Percentiles rank a stretch among this genome's conserved stretches.
These are phyloP conservation scores for Fragilaria crotonensis DNA, from an alignment of 108 stramenopile genomes.

Conservation along the genomic window DNA sequence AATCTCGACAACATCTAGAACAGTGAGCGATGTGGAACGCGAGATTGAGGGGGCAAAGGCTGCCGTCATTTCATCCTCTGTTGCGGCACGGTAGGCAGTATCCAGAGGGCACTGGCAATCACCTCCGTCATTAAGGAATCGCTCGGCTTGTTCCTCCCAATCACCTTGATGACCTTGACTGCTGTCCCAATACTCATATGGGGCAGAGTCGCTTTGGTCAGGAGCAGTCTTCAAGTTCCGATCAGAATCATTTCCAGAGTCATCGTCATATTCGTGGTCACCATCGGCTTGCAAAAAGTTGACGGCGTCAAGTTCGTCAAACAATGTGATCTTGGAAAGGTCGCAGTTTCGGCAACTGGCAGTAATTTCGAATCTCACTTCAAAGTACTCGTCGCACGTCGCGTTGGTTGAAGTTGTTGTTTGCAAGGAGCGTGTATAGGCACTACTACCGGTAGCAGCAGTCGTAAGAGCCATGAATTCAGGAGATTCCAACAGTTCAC, in stretches of 20 bases:
- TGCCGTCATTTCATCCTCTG: neutral
- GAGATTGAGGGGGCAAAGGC: neutral
- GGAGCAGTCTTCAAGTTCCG: neutral
- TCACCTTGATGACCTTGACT: neutral
- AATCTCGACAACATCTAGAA: neutral
- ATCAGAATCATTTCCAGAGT: neutral
- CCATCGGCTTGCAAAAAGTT: neutral
- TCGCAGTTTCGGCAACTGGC: neutral
- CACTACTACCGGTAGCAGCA: no score
- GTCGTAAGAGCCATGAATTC: neutral
- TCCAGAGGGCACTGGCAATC: neutral
- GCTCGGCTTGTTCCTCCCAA: neutral
- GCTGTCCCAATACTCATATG: neutral
- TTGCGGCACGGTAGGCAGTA: neutral
- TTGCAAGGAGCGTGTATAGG: no score
- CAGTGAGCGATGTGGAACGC: neutral
- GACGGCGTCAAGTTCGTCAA: neutral
- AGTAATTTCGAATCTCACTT: neutral
- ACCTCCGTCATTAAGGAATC: neutral
- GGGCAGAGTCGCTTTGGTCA: neutral
- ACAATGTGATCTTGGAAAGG: neutral
- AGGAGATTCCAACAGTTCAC: neutral
- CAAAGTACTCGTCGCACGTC: slow-evolving; percentile 1
- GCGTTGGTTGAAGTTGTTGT: no score
- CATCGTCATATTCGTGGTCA: neutral